phyloP scores from a whole-genome alignment of 1,139 yeast genomes.

The Magnusiomyces paraingens region DNA sequence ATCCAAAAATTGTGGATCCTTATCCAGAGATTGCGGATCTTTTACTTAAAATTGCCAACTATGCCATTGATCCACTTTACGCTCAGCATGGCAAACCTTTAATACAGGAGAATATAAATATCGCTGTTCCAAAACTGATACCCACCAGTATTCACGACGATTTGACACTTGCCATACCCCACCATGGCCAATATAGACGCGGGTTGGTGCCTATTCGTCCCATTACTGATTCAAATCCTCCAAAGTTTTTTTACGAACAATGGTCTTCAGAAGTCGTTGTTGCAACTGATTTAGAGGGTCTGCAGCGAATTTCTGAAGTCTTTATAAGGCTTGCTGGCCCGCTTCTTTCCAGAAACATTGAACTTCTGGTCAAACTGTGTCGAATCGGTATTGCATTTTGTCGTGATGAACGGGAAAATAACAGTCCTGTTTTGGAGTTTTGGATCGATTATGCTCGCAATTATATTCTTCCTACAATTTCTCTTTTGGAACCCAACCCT shows the following conservation, averaged over 20 bases:
- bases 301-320: slow-evolving; percentile 44
- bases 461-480: slow-evolving; percentile 61
- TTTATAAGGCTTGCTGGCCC: slow-evolving; percentile 53
- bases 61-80: slow-evolving; percentile 49
- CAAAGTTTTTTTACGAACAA: slow-evolving; percentile 45
- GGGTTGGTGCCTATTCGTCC: slow-evolving; percentile 16
- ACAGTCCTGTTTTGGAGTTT: slow-evolving; percentile 23
- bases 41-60: slow-evolving; percentile 45
- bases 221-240: slow-evolving; percentile 12
- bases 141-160: slow-evolving; percentile 18
- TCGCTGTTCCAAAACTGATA: slow-evolving; percentile 14
- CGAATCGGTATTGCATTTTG: slow-evolving; percentile 45
- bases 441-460: slow-evolving; percentile 65
- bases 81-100: slow-evolving; percentile 14
- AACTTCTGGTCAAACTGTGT: slow-evolving; percentile 52
- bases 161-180: slow-evolving; percentile 16
- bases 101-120: neutral
- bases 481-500: slow-evolving; percentile 56
- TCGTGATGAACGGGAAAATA: slow-evolving; percentile 14
- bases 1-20: slow-evolving; percentile 57
- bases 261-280: slow-evolving; percentile 45
- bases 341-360: slow-evolving; percentile 44
- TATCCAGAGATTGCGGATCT: slow-evolving; percentile 48
- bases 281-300: slow-evolving; percentile 38
- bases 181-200: slow-evolving; percentile 4